A percentile compares a stretch with the other conserved stretches of the same genome.
Conservation (phyloP, 345 rosid species). For the Alliaria petiolata region DNA sequence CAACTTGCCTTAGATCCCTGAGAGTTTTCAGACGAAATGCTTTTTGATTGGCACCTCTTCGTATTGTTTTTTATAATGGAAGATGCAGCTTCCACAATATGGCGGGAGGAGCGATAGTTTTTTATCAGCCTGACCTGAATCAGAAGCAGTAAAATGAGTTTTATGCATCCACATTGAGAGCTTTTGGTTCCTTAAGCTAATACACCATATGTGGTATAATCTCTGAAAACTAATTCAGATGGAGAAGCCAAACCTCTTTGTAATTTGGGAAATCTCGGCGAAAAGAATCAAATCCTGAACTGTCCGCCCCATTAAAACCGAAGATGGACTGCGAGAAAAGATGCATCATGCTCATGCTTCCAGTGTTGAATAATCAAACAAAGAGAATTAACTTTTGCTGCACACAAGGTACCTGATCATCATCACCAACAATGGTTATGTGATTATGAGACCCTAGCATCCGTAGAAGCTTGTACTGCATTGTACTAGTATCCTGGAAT, state of each 20-base stretch:
- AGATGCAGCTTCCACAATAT: constrained; percentile 90
- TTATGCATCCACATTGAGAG: neutral
- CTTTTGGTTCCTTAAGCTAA: neutral
- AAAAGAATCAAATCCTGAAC: constrained; percentile 88
- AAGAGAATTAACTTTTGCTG: neutral
- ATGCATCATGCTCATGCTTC: neutral
- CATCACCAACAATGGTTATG: constrained; percentile 88
- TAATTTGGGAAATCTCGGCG: constrained; percentile 68
- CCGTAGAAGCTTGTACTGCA: constrained; percentile 70
- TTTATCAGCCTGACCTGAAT: constrained; percentile 72
- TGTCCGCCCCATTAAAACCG: constrained; percentile 90
- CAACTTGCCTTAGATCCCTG: constrained; percentile 78
- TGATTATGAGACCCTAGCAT: constrained; percentile 71
- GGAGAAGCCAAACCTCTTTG: constrained; percentile 60
- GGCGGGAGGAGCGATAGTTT: constrained; percentile 83
- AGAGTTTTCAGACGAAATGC: constrained; percentile 71
- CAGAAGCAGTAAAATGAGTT: constrained; percentile 7
- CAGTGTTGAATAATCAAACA: neutral
- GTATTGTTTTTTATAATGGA: constrained; percentile 70
- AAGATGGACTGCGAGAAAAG: constrained; percentile 72
- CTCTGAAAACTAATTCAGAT: neutral
- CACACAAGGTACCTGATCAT: constrained; percentile 68
- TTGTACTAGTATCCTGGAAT: constrained; percentile 94
- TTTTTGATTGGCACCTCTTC: constrained; percentile 62
- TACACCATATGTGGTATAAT: neutral